Evolutionary conservation across 345 rosid species (phyloP), one percentile per base, ranked within the genome.

Genomic region (Rhodamnia argentea): DNA sequence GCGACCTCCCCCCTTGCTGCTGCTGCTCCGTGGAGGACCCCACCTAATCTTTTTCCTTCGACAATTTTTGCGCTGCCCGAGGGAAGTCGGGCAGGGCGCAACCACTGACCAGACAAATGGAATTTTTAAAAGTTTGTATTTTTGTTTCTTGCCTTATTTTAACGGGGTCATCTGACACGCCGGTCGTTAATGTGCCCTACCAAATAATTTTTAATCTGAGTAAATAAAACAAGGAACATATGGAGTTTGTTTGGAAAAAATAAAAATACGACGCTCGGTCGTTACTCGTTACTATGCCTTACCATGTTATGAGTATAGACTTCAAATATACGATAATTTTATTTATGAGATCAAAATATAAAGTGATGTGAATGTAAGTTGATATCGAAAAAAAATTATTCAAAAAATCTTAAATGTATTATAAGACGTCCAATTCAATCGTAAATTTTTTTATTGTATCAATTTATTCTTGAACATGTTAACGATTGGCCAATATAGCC

Each of bases 401-500:
- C 0, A 64, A 64, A 5, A 64, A 32, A 2, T 29, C 9, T 2
- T 29, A 16, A 18, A 2, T 5, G 2, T 64, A 32, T 32, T 2
- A 18, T 9, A 32, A 0, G 3, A 51, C 14, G 14, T 1, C 3
- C 4, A 51, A 51, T 12, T 51, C 52, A 12, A 11, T 11, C 13
- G 52, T 51, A 51, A 11, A 51, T 3, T 2, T 51, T 51, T 51
- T 12, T 3, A 51, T 51, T 51, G 4, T 51, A 51, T 13, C 52
- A 51, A 51, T 51, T 11, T 11, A 3, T 3, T 51, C 4, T 11
- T 51, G 11, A 51, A 11, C 2, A 51, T 51, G 11, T 51, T 51
- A 51, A 10, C 4, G 4, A 51, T 51, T 51, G 11, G 4, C 0
- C 13, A 11, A 51, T 11, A 0, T 3, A 3, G 14, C 10, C 52